Base-by-base conservation (phyloP, 2,329 filamentous ascomycete genomes). In the Paecilomyces formosus region DNA sequence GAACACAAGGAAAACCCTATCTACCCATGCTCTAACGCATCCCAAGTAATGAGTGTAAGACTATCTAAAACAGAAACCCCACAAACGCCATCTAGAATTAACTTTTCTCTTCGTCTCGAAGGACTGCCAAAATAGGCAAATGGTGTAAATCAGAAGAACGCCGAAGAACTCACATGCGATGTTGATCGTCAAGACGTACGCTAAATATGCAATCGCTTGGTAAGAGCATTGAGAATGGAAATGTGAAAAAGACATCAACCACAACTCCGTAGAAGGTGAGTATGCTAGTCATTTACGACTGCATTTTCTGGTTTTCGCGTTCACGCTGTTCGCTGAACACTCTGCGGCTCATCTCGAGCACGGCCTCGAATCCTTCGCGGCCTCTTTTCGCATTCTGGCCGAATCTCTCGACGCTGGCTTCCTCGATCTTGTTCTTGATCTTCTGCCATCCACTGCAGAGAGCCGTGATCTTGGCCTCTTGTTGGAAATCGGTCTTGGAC, bases 371-470 rank as follows among this genome's bases (percentile, higher is more conserved):
- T 1, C 94, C 94, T 76, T 97, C 92, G 63, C 89, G 87, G 63
- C 94, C 94, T 77, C 90, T 92, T 65, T 82, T 81, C 24, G 94
- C 93, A 70, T 99, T 99, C 76, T 99, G 91, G 65, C 86, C 84
- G 79, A 99, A 99, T 57, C 91, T 82, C 64, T 88, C 89, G 52
- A 97, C 88, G 50, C 92, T 89, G 56, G 90, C 87, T 67, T 97
- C 92, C 79, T 99, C 94, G 67, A 99, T 95, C 72, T 88, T 90
- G 77, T 94, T 96, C 81, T 91, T 94, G 72, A 97, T 92, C 72
- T 92, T 91, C 78, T 97, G 90, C 92, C 94, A 99, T 62, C 94
- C 94, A 65, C 94, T 93, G 74, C 92, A 96, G 9, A 97, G 80
- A 0, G 94, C 94, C 1, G 92, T 96, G 71, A 99, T 93, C 76